These are phyloP conservation scores for Stramenopiles sp. DNA, from an alignment of 352 stramenopile genomes.

Conservation along the genomic window DNA sequence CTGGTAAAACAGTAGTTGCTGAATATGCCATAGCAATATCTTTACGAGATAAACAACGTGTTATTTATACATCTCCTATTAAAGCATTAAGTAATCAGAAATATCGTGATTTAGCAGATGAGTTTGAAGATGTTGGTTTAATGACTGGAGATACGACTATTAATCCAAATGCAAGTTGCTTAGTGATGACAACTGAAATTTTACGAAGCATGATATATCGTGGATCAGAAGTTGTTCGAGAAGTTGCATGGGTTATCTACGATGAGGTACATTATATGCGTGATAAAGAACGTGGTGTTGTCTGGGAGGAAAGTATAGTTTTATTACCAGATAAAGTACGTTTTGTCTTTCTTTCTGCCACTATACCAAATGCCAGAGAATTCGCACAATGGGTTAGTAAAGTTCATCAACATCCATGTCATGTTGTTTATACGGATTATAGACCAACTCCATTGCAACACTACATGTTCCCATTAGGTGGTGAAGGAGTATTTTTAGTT, in stretches of 20 bases:
- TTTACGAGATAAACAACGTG: conserved; percentile 65
- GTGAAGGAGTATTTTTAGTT: conserved; percentile 89
- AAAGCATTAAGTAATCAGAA: conserved; percentile 99
- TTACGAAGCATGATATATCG: conserved; percentile 94
- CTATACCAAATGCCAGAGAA: conserved; percentile 95
- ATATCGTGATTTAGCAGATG: conserved; percentile 86
- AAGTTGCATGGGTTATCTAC: conserved; percentile 98
- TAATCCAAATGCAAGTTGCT: conserved; percentile 85
- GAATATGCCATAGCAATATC: conserved; percentile 98
- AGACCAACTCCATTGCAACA: conserved; percentile 93
- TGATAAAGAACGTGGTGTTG: conserved; percentile 89
- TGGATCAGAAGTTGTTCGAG: conserved; percentile 81
- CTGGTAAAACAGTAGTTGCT: conserved; percentile 90
- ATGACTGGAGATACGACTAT: conserved; percentile 99
- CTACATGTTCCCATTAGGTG: conserved; percentile 90
- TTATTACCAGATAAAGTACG: conserved; percentile 89
- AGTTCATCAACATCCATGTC: conserved; percentile 95
- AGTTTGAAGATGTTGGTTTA: conserved; percentile 83
- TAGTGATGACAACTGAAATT: conserved; percentile 98
- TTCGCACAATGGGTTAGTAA: conserved; percentile 96
- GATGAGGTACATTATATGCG: conserved; percentile 99
- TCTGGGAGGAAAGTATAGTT: conserved; percentile 98
- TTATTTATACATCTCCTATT: conserved; percentile 99
- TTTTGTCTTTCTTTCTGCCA: conserved; percentile 96
- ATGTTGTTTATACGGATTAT: conserved; percentile 99